Conservation (phyloP, 768 basidiomycete genomes). For the Crepidotus variabilis region DNA sequence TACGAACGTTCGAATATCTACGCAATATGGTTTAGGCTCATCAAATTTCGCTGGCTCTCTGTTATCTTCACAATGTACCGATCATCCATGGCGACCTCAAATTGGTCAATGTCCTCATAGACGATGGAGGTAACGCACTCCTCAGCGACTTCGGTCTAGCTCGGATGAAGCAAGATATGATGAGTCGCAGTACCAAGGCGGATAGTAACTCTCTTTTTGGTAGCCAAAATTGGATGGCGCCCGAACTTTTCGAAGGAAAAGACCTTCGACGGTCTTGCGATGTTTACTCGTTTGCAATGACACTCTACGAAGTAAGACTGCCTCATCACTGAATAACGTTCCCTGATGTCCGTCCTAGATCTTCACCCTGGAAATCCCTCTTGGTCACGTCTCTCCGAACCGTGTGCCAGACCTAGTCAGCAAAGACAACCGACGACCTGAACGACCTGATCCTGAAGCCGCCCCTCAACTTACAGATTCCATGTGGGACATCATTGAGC, state of each 20-base stretch:
- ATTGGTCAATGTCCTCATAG: slow-evolving; percentile 22
- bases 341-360: background rate
- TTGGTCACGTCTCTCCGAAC: background rate
- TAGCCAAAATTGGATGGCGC: slow-evolving; percentile 26
- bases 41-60: slow-evolving; percentile 19
- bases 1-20: background rate
- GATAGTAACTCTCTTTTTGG: slow-evolving; percentile 7
- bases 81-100: slow-evolving; percentile 28
- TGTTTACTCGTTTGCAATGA: slow-evolving; percentile 24
- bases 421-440: background rate
- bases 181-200: slow-evolving; percentile 9
- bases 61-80: slow-evolving; percentile 20
- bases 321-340: background rate
- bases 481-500: background rate
- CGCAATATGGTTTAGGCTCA: slow-evolving; percentile 13
- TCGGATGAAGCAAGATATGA: slow-evolving; percentile 21
- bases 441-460: background rate
- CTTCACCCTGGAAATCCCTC: background rate
- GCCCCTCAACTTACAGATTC: background rate
- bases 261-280: slow-evolving; percentile 14
- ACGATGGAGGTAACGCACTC: slow-evolving; percentile 17
- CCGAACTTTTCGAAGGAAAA: slow-evolving; percentile 18
- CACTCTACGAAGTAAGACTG: slow-evolving; percentile 19
- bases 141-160: slow-evolving; percentile 25
- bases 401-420: background rate